These are phyloP conservation scores for Microbotryomycetes sp. DNA, from an alignment of 1,284 basidiomycete species.

Conservation along the genomic window DNA sequence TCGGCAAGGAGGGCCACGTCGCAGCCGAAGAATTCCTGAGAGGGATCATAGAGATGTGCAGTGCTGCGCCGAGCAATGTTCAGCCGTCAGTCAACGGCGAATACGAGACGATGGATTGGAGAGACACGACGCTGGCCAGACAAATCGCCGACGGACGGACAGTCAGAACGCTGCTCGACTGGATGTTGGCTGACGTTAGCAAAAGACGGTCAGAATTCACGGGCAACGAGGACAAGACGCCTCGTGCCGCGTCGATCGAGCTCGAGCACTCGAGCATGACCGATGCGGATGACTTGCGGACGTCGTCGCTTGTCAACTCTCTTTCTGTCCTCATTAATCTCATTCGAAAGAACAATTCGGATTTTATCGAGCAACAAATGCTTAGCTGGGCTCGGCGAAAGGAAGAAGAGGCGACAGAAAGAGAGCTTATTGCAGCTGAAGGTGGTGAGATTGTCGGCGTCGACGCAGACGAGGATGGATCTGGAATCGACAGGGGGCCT, in stretches of 20 bases:
- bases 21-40: conserved; percentile 89
- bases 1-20: conserved; percentile 64
- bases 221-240: conserved; percentile 21
- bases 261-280: conserved; percentile 2
- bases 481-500: conserved; percentile 46
- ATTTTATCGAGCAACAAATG: conserved; percentile 86
- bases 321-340: conserved; percentile 90
- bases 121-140: conserved; percentile 72
- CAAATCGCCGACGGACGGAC: conserved; percentile 75
- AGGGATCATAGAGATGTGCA: conserved; percentile 88
- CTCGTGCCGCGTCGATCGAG: not conserved
- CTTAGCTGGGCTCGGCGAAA: conserved; percentile 36
- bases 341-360: conserved; percentile 97
- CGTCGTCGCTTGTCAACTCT: conserved; percentile 80
- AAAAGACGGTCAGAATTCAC: conserved; percentile 35
- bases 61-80: conserved; percentile 67
- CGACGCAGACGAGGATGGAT: conserved; percentile 62
- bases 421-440: conserved; percentile 48
- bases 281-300: conserved; percentile 55
- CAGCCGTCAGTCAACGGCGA: conserved; percentile 38
- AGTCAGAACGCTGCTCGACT: conserved; percentile 64
- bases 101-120: conserved; percentile 29
- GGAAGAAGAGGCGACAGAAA: conserved; percentile 35
- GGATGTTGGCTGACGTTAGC: conserved; percentile 67
- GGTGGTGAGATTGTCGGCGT: conserved; percentile 64